phyloP scores from a whole-genome alignment of 1,139 yeast genomes.

The Debaryomyces robertsiae region DNA sequence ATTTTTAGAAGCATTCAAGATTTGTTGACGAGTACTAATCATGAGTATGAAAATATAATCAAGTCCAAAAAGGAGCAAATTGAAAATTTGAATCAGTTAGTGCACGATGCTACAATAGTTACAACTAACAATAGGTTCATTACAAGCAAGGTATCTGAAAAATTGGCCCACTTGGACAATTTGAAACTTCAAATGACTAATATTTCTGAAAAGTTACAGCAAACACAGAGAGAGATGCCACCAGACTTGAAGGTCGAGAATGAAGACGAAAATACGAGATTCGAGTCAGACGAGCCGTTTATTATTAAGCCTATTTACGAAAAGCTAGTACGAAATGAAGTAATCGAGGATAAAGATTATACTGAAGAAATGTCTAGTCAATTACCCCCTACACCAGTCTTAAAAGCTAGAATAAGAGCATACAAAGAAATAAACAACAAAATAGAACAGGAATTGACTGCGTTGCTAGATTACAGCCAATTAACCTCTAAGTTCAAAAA shows the following conservation, averaged over 20 bases:
- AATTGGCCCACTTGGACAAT: slow-evolving; percentile 41
- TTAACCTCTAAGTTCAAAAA: slow-evolving; percentile 84
- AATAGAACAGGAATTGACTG: slow-evolving; percentile 53
- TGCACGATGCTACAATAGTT: slow-evolving; percentile 46
- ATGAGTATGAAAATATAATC: slow-evolving; percentile 42
- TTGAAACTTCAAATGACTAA: slow-evolving; percentile 48
- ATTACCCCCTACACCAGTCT: slow-evolving; percentile 62
- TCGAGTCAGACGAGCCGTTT: slow-evolving; percentile 88
- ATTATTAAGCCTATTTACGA: slow-evolving; percentile 60
- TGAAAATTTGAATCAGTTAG: slow-evolving; percentile 37
- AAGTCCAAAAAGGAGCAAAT: slow-evolving; percentile 43
- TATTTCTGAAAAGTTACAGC: slow-evolving; percentile 39
- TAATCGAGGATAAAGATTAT: slow-evolving; percentile 28
- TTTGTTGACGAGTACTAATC: slow-evolving; percentile 39
- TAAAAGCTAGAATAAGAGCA: slow-evolving; percentile 79
- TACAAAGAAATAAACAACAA: slow-evolving; percentile 48
- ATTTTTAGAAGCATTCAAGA: slow-evolving; percentile 48
- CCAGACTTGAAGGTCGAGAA: slow-evolving; percentile 17
- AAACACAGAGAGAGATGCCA: slow-evolving; percentile 28
- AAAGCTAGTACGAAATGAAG: slow-evolving; percentile 41
- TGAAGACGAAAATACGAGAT: slow-evolving; percentile 27
- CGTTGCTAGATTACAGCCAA: slow-evolving; percentile 56
- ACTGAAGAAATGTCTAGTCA: slow-evolving; percentile 30
- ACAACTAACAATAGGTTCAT: slow-evolving; percentile 49
- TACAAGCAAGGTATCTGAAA: slow-evolving; percentile 41